Evolutionary conservation across 495 filamentous ascomycete genomes (phyloP), one percentile per base, ranked within the genome.

Genomic region (Oleoguttula mirabilis): DNA sequence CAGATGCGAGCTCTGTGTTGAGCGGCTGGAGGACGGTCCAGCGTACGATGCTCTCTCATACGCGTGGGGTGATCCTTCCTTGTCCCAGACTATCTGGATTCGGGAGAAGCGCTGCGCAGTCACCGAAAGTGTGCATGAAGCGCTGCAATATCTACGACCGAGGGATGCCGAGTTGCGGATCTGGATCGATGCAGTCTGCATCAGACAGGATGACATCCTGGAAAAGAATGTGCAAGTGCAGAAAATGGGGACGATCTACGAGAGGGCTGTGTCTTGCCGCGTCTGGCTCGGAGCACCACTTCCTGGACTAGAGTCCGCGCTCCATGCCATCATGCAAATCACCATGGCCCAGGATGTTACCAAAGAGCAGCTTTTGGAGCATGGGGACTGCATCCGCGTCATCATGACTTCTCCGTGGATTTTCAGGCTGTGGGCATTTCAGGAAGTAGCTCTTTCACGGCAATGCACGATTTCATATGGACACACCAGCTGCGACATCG

Each of bases 181-280:
- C 8, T 41, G 39, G 39, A 20, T 41, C 4, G 39, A 41, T 32
- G 39, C 39, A 5, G 14, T 41, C 3, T 32, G 39, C 21, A 41
- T 41, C 25, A 41, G 39, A 15, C 36, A 46, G 19, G 43, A 39
- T 10, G 37, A 47, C 16, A n/a, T 25, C 27, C 3, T 25, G 19
- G 44, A 47, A 28, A 47, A 47, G 30, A 33, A 25, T 21, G 15
- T 23, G 12, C 44, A 47, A 25, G 39, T 47, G 27, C 22, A 41
- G 21, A 25, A 40, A 35, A 41, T 47, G 44, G 21, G n/a, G 12
- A 11, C 16, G 11, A 47, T 47, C 19, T 47, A 47, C 37, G 39
- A 47, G 12, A 14, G 22, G 12, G 44, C 44, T 3, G 16, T 24
- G 4, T 19, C 27, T 21, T 19, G 33, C 17, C 31, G 25, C 15